Percentiles rank a stretch among this genome's conserved stretches.
Evolutionary conservation across 2,329 filamentous ascomycete genomes (phyloP).

Genomic region (Passalora sequoiae): DNA sequence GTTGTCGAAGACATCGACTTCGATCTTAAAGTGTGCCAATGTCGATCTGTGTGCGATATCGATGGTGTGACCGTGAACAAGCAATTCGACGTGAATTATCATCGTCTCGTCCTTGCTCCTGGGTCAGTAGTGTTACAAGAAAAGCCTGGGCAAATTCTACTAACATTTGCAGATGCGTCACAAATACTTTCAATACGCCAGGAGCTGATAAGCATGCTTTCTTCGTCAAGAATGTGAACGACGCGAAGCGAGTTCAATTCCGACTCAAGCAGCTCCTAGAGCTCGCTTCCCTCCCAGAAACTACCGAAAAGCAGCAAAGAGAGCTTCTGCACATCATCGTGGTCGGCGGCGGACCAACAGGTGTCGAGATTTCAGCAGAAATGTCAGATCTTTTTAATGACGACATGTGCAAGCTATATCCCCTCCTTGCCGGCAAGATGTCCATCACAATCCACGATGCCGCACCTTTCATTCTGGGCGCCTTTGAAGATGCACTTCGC

Average conservation of each 20-base stretch:
- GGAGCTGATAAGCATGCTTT: slow-evolving; percentile 21
- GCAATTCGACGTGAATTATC: slow-evolving; percentile 39
- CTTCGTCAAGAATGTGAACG: slow-evolving; percentile 20
- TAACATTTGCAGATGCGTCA: too few relatives aligned
- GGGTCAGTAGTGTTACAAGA: slow-evolving; percentile 29
- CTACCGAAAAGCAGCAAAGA: slow-evolving; percentile 29
- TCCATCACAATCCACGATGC: slow-evolving; percentile 41
- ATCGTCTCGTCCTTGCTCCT: slow-evolving; percentile 39
- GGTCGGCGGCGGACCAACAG: slow-evolving; percentile 42
- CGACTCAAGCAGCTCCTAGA: slow-evolving; percentile 36
- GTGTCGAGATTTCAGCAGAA: slow-evolving; percentile 42
- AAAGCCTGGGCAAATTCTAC: background rate
- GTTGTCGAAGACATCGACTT: slow-evolving; percentile 38
- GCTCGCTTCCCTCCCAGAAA: slow-evolving; percentile 33
- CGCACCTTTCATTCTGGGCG: slow-evolving; percentile 19
- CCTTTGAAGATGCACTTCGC: slow-evolving; percentile 39
- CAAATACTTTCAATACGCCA: slow-evolving; percentile 22
- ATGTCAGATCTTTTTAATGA: slow-evolving; percentile 40
- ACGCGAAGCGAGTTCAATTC: slow-evolving; percentile 28
- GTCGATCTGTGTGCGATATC: slow-evolving; percentile 29
- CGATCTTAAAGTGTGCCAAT: slow-evolving; percentile 31
- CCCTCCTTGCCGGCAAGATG: slow-evolving; percentile 37
- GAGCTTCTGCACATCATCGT: slow-evolving; percentile 38
- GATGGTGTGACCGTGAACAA: slow-evolving; percentile 28
- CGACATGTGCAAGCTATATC: slow-evolving; percentile 39